Evolutionary conservation across 192 early-diverging fungal genomes (phyloP).

Genomic region (Spinellus fusiger): DNA sequence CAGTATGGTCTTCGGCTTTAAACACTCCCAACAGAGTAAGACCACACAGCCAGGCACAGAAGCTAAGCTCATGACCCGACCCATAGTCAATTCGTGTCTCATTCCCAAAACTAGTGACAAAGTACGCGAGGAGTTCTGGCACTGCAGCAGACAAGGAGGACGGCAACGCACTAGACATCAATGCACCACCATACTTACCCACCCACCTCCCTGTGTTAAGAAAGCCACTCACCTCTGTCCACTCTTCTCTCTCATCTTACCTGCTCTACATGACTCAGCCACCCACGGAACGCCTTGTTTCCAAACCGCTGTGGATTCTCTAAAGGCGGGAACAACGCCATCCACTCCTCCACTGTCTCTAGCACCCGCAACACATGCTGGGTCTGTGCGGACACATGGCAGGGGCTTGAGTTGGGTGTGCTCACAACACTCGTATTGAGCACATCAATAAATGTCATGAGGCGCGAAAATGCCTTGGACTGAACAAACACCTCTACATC

Average conservation of each 20-base stretch:
- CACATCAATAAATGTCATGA: slow-evolving; percentile 66
- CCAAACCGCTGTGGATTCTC: slow-evolving; percentile 78
- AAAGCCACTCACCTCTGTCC: background rate
- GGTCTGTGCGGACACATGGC: slow-evolving; percentile 49
- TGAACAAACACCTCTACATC: slow-evolving; percentile 54
- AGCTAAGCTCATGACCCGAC: slow-evolving; percentile 91
- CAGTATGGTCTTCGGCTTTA: slow-evolving; percentile 55
- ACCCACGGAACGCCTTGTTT: slow-evolving; percentile 84
- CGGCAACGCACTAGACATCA: slow-evolving; percentile 35
- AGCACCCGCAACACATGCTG: slow-evolving; percentile 54
- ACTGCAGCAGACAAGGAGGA: slow-evolving; percentile 40
- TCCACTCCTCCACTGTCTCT: slow-evolving; percentile 59
- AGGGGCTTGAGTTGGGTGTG: slow-evolving; percentile 50
- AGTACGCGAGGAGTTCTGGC: slow-evolving; percentile 70
- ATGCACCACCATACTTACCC: background rate
- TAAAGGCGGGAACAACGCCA: slow-evolving; percentile 75
- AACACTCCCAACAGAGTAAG: slow-evolving; percentile 66
- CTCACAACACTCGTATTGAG: slow-evolving; percentile 68
- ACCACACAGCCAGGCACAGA: slow-evolving; percentile 79
- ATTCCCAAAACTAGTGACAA: slow-evolving; percentile 78
- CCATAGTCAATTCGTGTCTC: slow-evolving; percentile 93
- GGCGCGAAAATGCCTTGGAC: slow-evolving; percentile 59
- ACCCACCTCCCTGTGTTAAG: background rate
- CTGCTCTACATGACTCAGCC: slow-evolving; percentile 52
- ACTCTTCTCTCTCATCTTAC: slow-evolving; percentile 14